A percentile compares a stretch with the other conserved stretches of the same genome.
phyloP scores from a whole-genome alignment of 2,329 filamentous ascomycete genomes.

The Clonostachys rhizophaga region DNA sequence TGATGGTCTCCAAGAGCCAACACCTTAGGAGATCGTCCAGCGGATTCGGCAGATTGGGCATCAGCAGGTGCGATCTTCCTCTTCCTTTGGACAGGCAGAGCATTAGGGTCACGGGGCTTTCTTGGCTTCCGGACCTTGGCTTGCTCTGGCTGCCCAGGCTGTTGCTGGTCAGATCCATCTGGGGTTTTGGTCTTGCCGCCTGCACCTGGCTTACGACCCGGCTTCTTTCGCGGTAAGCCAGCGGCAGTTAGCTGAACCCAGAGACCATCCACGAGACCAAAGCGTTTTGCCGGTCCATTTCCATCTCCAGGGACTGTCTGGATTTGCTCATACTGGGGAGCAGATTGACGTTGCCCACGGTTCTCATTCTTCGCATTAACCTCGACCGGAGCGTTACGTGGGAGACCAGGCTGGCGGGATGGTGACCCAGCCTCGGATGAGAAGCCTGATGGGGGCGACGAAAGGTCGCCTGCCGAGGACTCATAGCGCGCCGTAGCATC shows the following conservation, averaged over 20 bases:
- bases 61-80: conserved; percentile 40
- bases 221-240: conserved; percentile 57
- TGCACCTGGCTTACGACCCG: conserved; percentile 59
- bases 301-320: conserved; percentile 8
- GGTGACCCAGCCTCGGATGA: conserved; percentile 45
- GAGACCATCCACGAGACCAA: conserved; percentile 27
- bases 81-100: conserved; percentile 47
- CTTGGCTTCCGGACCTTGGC: conserved; percentile 47
- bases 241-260: conserved; percentile 50
- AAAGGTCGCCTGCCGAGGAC: conserved; percentile 43
- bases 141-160: conserved; percentile 19
- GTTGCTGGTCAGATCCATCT: conserved; percentile 23
- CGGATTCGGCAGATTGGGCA: conserved; percentile 20
- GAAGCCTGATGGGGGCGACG: conserved; percentile 44
- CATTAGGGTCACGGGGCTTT: conserved; percentile 57
- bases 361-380: conserved; percentile 40
- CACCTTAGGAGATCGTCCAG: conserved; percentile 9
- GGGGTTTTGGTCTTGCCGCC: conserved; percentile 38
- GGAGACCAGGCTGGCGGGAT: conserved; percentile 21
- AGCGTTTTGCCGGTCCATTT: conserved; percentile 13
- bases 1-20: conserved; percentile 2
- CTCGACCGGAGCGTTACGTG: conserved; percentile 33
- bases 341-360: conserved; percentile 2
- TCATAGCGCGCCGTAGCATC: conserved; percentile 26
- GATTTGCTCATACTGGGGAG: background rate